Base-by-base conservation (phyloP, 106 monocot genomes). In the Platanthera zijinensis region DNA sequence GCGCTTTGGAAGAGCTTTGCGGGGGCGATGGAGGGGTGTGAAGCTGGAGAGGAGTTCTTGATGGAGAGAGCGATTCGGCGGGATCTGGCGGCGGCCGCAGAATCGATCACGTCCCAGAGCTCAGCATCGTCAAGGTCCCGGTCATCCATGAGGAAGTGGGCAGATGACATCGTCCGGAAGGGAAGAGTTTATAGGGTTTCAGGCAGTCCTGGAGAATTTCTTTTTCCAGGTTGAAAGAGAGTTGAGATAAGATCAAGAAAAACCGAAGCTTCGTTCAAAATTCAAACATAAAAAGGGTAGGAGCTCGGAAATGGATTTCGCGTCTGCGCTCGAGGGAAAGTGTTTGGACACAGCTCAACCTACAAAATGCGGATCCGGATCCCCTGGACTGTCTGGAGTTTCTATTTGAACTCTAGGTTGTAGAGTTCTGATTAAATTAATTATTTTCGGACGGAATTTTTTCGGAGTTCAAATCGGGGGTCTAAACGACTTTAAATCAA, bases 101-200 rank as follows among this genome's bases (percentile, higher is more conserved):
- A 86, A 62, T 99, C 99, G 78, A 99, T 90, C 21, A 90, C 85
- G 30, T 89, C 86, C 94, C 99, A 99, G 72, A 99, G 92, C 80
- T 91, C 94, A 67, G 99, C 94, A 73, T 94, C 94, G 82, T 99
- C 90, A 21, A 99, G 85, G 47, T 92, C 90, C 0, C 82, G 54
- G 70, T 92, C 92, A 53, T 95, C 90, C 56, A 94, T 72, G 51
- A 79, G 14, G 79, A 84, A 77, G 49, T 76, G 69, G 48, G 76
- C 30, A 50, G 84, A 32, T 46, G 78, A 72, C 72, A 72, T 51
- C 39, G 72, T 21, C 4, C 21, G 0, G 49, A 15, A 21, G 11
- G 22, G 72, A 21, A 68, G 51, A 70, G 12, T 32, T 47, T 0
- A 45, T 70, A 70, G 70, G 69, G 70, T 18, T 48, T 2, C 48